phyloP scores from a whole-genome alignment of 257 asterid genomes.

The Nyctanthes arbortristis region DNA sequence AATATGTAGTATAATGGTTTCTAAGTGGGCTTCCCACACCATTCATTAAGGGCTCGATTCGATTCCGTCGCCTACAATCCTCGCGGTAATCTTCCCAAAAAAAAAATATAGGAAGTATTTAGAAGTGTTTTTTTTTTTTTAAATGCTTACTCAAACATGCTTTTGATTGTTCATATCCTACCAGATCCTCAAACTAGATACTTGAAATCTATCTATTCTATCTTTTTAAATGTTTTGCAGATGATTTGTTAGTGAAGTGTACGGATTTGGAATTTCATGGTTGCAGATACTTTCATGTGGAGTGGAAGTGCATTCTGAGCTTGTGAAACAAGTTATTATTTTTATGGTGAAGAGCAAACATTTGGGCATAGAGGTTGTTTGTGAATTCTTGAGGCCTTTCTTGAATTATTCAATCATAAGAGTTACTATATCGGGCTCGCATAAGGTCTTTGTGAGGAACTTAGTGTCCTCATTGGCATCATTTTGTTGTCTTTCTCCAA shows the following conservation, averaged over 20 bases:
- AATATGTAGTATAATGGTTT: too few relatives aligned
- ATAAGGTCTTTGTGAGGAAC: slow-evolving; percentile 48
- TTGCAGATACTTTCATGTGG: slow-evolving; percentile 74
- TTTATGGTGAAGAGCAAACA: slow-evolving; percentile 67
- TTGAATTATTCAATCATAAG: slow-evolving; percentile 64
- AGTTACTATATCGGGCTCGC: slow-evolving; percentile 39
- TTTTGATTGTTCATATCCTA: neutral
- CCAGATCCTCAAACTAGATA: neutral
- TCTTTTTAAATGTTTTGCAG: neutral
- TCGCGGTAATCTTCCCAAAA: too few relatives aligned
- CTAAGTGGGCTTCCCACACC: too few relatives aligned
- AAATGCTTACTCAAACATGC: too few relatives aligned
- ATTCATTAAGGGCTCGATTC: too few relatives aligned
- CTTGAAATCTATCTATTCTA: neutral
- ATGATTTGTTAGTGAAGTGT: neutral
- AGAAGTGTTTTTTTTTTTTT: too few relatives aligned
- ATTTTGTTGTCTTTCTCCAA: slow-evolving; percentile 69
- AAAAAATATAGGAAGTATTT: too few relatives aligned
- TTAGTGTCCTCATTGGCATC: slow-evolving; percentile 68
- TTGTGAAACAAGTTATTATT: slow-evolving; percentile 68
- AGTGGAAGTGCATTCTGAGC: slow-evolving; percentile 63
- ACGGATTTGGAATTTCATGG: neutral
- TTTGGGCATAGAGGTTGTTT: slow-evolving; percentile 62
- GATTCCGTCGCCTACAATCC: too few relatives aligned
- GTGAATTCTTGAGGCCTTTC: slow-evolving; percentile 84